Evolutionary conservation across 306 rosid genomes (phyloP), one percentile per base, ranked within the genome.

Genomic region (Vachellia collinsii): DNA sequence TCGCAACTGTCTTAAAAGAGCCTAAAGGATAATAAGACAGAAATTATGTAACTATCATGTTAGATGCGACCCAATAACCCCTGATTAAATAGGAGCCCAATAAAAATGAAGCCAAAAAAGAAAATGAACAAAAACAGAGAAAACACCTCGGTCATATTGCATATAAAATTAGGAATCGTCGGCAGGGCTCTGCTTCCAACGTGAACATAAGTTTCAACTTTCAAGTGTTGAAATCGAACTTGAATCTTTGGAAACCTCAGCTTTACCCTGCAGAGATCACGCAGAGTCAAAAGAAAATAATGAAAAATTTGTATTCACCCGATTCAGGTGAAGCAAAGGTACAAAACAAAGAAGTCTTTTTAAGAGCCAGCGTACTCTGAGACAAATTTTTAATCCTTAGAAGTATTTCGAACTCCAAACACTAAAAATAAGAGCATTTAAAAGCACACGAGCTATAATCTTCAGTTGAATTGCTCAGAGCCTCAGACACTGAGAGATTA

Each of bases 101-200:
- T 22, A 4, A 46, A 37, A 82, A 25, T 9, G 36, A 59, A 46
- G 47, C 38, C 1, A 29, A 29, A 53, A 74, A 72, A 73, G 11
- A 25, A 72, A 20, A 25, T 5, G 46, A 29, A 56, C 63, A 46
- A n/a, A 8, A 1, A 78, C 58, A n/a, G 38, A 25, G 6, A 17
- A 75, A 53, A 41, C 36, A 93, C 99, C 99, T 96, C 99, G 7
- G 88, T 50, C 98, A 96, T 89, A 62, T 96, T 96, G 85, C 76
- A 88, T 44, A 96, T 77, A 79, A 88, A 96, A 87, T 96, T 96
- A 41, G 99, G 92, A 90, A 96, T 96, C 0, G 99, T 96, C 10
- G 99, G 99, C 58, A 96, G 81, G 37, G 99, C 99, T 86, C 99
- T 91, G 86, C 97, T 96, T 84, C 99, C 99, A 0, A 96, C 89